These are phyloP conservation scores for Pelargonium fulgidum DNA, from an alignment of 441 rosid species.

Conservation along the genomic window DNA sequence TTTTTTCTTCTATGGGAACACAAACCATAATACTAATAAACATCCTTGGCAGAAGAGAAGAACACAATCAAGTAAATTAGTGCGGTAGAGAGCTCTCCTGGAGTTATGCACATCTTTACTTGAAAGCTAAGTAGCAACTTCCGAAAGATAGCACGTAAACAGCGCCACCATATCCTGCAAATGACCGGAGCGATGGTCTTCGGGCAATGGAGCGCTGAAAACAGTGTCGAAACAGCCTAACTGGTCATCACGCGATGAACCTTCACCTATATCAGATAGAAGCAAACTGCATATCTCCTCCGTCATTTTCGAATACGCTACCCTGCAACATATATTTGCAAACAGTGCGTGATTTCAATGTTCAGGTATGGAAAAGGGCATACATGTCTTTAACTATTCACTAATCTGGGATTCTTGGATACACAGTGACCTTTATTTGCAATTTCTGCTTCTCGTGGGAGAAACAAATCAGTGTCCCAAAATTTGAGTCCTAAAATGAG, in stretches of 20 bases:
- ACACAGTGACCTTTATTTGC: neutral
- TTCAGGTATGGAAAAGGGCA: neutral
- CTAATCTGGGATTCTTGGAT: neutral
- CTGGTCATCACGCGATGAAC: slow-evolving; percentile 51
- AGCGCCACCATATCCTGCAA: slow-evolving; percentile 87
- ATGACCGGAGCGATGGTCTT: slow-evolving; percentile 60
- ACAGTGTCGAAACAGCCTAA: slow-evolving; percentile 62
- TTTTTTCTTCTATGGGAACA: no score
- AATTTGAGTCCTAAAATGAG: no score
- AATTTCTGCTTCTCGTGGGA: neutral
- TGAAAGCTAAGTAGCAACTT: slow-evolving; percentile 34
- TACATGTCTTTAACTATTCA: neutral
- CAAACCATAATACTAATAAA: no score
- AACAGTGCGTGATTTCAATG: neutral
- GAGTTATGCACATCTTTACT: neutral
- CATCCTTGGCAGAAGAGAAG: no score
- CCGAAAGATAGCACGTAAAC: slow-evolving; percentile 61
- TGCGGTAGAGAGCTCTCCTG: no score
- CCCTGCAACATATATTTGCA: slow-evolving; percentile 34
- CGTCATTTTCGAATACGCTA: slow-evolving; percentile 78
- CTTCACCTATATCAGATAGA: slow-evolving; percentile 38
- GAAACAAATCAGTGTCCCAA: neutral
- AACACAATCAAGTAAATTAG: neutral
- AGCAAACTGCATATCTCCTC: slow-evolving; percentile 67
- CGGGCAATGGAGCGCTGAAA: slow-evolving; percentile 60